Percentiles rank a stretch among this genome's conserved stretches.
These are phyloP conservation scores for Phytopythium delawarense DNA, from an alignment of 352 stramenopile species.

Conservation along the genomic window DNA sequence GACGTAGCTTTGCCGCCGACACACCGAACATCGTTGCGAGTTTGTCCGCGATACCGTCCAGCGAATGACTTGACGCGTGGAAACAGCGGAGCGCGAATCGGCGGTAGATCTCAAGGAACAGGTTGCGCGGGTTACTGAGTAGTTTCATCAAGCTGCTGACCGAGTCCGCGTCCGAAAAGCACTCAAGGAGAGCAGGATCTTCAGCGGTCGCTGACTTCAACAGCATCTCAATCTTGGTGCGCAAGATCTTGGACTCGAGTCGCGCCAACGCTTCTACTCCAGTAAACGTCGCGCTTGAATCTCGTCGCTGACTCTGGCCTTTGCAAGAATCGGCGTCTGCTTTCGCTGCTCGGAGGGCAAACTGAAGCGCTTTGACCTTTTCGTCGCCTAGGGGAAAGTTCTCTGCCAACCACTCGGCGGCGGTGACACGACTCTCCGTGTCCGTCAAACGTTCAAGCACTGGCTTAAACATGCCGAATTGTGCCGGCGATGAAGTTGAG, in stretches of 20 bases:
- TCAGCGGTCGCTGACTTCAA: constrained; percentile 19
- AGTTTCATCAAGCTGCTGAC: constrained; percentile 23
- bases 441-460: constrained; percentile 29
- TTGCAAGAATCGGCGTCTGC: constrained; percentile 4
- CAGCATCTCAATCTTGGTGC: constrained; percentile 32
- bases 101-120: constrained; percentile 44
- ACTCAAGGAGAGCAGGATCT: constrained; percentile 10
- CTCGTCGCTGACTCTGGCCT: not conserved
- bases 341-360: constrained; percentile 26
- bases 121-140: constrained; percentile 25
- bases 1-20: constrained; percentile 17
- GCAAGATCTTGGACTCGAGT: constrained; percentile 38
- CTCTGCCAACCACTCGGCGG: constrained; percentile 49
- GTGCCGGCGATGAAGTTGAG: not conserved
- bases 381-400: constrained; percentile 34
- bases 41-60: constrained; percentile 26
- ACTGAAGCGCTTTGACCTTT: constrained; percentile 41
- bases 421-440: constrained; percentile 39
- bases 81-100: constrained; percentile 34
- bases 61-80: constrained; percentile 15
- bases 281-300: constrained; percentile 28
- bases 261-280: constrained; percentile 23
- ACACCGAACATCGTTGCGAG: constrained; percentile 29
- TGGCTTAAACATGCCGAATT: constrained; percentile 28
- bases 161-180: constrained; percentile 13